These are phyloP conservation scores for Sporothrix phasma DNA, from an alignment of 2,329 filamentous ascomycete species.

Conservation along the genomic window DNA sequence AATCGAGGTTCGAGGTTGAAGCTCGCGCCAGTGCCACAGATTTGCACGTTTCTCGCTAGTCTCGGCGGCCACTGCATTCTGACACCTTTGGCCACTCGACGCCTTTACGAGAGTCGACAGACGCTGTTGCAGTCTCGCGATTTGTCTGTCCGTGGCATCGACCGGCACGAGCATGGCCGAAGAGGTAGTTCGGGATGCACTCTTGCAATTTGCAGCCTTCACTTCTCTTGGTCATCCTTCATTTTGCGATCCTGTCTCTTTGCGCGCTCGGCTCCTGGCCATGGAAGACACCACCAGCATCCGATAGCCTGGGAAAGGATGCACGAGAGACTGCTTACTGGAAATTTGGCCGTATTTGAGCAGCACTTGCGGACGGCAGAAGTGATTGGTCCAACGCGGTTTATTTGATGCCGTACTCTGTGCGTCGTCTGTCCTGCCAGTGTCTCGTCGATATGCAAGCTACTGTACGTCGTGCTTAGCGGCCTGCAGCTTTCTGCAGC, in stretches of 20 bases:
- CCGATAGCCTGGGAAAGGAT: neutral
- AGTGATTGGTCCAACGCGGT: neutral
- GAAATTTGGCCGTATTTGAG: too few species aligned
- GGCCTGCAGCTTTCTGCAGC: neutral
- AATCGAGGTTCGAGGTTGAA: neutral
- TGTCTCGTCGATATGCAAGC: neutral
- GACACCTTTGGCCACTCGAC: neutral
- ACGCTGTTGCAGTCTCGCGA: neutral
- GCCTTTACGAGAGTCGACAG: neutral
- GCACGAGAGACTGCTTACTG: neutral
- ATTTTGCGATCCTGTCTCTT: neutral
- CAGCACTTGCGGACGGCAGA: neutral
- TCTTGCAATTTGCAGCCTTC: neutral
- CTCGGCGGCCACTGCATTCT: neutral
- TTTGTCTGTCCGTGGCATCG: neutral
- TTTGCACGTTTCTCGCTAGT: too few species aligned
- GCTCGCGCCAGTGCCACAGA: neutral
- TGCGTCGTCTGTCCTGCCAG: neutral
- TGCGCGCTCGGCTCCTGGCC: neutral
- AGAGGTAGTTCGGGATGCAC: neutral
- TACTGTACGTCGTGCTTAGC: neutral
- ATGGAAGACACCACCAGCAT: neutral
- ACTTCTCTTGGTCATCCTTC: too few species aligned
- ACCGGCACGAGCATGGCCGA: neutral
- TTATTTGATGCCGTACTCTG: neutral